Conservation (phyloP, 202 grass and related monocot species). For the Zizania palustris region DNA sequence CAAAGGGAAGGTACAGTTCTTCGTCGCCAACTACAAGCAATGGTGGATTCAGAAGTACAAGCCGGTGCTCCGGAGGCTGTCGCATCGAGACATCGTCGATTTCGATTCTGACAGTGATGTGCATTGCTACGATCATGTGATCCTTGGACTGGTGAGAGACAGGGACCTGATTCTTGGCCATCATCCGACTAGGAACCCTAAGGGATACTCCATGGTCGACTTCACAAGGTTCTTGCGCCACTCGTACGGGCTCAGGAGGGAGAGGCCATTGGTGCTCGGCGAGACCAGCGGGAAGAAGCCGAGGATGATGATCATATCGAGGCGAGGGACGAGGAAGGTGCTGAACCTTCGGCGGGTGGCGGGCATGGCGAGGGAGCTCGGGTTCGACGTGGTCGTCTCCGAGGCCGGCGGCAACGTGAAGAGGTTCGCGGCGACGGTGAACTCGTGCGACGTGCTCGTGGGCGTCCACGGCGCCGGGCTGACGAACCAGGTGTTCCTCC, state of each 20-base stretch:
- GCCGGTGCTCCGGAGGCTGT: slow-evolving; percentile 48
- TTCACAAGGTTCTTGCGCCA: slow-evolving; percentile 64
- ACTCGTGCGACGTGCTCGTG: slow-evolving; percentile 72
- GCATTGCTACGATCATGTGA: slow-evolving; percentile 58
- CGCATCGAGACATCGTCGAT: slow-evolving; percentile 47
- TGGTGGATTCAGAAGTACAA: slow-evolving; percentile 74
- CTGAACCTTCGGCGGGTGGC: slow-evolving; percentile 47
- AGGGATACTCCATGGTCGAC: slow-evolving; percentile 57
- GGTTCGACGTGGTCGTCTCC: slow-evolving; percentile 59
- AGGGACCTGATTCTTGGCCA: slow-evolving; percentile 57
- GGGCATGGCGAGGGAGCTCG: slow-evolving; percentile 41
- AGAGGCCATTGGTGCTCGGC: slow-evolving; percentile 39
- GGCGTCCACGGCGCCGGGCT: slow-evolving; percentile 75
- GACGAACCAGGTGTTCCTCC: slow-evolving; percentile 70
- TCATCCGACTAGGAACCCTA: slow-evolving; percentile 56
- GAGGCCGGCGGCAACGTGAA: slow-evolving; percentile 55
- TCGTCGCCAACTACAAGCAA: slow-evolving; percentile 53
- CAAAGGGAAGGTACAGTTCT: slow-evolving; percentile 57
- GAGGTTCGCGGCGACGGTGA: slow-evolving; percentile 59
- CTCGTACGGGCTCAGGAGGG: slow-evolving; percentile 49
- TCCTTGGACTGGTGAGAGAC: slow-evolving; percentile 61
- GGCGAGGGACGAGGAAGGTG: slow-evolving; percentile 62
- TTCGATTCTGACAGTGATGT: slow-evolving; percentile 59
- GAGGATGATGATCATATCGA: slow-evolving; percentile 63
- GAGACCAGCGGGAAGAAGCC: slow-evolving; percentile 53